Evolutionary conservation across 257 asterid species (phyloP).

Genomic region (Petunia secreta): DNA sequence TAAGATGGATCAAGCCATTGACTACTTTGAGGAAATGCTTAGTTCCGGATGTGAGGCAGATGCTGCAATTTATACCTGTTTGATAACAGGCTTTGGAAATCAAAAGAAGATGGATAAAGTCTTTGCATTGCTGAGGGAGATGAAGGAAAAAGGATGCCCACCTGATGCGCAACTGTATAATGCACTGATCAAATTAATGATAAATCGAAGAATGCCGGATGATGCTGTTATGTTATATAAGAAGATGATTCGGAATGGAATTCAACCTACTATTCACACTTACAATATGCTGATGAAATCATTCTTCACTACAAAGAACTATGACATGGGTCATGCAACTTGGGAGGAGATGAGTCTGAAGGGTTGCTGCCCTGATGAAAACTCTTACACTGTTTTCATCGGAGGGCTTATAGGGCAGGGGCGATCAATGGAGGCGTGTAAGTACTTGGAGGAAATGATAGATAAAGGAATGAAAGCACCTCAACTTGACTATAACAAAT

Average conservation of each 20-base stretch:
- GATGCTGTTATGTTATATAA: constrained; percentile 81
- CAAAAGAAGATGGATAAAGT: constrained; percentile 70
- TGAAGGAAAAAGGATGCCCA: constrained; percentile 70
- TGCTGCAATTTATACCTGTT: constrained; percentile 73
- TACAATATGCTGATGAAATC: constrained; percentile 89
- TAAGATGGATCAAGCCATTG: constrained; percentile 58
- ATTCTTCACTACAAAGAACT: constrained; percentile 55
- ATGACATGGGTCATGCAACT: constrained; percentile 65
- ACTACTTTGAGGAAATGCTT: constrained; percentile 64
- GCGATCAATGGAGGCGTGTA: constrained; percentile 65
- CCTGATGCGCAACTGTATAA: constrained; percentile 76
- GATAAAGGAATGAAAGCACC: constrained; percentile 91
- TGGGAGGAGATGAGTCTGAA: constrained; percentile 92
- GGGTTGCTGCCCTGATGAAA: constrained; percentile 92
- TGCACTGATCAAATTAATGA: constrained; percentile 81
- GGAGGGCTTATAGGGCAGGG: constrained; percentile 83
- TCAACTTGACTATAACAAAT: constrained; percentile 63
- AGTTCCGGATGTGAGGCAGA: constrained; percentile 61
- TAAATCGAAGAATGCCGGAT: constrained; percentile 62
- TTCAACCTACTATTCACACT: constrained; percentile 73
- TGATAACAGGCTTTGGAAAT: constrained; percentile 78
- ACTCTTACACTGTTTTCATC: constrained; percentile 64
- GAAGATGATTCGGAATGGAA: constrained; percentile 61
- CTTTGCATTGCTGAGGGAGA: constrained; percentile 60
- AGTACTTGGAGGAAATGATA: constrained; percentile 80